These are phyloP conservation scores for Trifolium repens DNA, from an alignment of 306 rosid genomes.

Conservation along the genomic window DNA sequence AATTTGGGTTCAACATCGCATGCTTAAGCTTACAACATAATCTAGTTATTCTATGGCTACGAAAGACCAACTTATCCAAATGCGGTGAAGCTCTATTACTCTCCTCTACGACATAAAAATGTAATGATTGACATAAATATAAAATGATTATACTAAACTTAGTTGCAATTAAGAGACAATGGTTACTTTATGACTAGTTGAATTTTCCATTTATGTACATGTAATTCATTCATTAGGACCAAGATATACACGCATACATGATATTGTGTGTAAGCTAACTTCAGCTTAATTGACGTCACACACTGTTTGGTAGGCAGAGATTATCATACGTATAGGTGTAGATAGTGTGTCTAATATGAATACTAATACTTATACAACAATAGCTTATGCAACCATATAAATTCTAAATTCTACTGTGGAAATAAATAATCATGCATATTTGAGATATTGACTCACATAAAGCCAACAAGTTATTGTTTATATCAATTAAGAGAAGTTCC, in stretches of 20 bases:
- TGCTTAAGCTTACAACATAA: constrained; percentile 23
- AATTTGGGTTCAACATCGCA: not conserved
- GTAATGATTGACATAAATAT: constrained; percentile 25
- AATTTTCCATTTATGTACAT: constrained; percentile 27
- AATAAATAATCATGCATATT: too few species aligned
- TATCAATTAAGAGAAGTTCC: too few species aligned
- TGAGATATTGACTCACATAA: too few species aligned
- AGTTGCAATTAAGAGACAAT: constrained; percentile 38
- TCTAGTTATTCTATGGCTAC: constrained; percentile 20
- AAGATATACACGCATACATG: constrained; percentile 10
- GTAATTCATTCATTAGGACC: constrained; percentile 23
- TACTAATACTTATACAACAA: too few species aligned
- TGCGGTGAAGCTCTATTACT: constrained; percentile 30
- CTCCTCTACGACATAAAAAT: constrained; percentile 10
- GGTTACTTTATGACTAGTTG: constrained; percentile 34
- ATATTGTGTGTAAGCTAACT: constrained; percentile 20
- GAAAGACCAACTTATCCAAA: not conserved
- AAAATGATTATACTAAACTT: constrained; percentile 29
- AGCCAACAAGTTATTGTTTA: too few species aligned
- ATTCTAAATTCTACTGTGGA: too few species aligned
- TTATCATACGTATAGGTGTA: constrained; percentile 24
- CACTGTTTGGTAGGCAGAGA: constrained; percentile 47
- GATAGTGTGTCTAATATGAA: too few species aligned
- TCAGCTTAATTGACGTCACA: constrained; percentile 32
- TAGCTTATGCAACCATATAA: too few species aligned